Percentiles rank a stretch among this genome's conserved stretches.
Evolutionary conservation across 352 stramenopile genomes (phyloP).

Genomic region (Globisporangium parvum): DNA sequence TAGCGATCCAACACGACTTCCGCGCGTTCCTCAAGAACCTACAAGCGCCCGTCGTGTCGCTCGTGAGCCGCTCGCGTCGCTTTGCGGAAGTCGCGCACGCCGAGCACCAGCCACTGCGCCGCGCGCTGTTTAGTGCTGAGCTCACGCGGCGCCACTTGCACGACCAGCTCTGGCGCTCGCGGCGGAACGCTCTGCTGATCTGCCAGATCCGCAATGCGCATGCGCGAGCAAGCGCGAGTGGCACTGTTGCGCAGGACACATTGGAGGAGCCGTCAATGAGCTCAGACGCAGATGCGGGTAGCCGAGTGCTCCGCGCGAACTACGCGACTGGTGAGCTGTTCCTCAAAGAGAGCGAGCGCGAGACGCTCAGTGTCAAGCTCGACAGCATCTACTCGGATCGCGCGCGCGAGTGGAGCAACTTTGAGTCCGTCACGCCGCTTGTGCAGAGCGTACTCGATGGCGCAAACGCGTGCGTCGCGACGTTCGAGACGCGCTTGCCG

Average conservation of each 20-base stretch:
- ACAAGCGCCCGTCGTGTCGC: conserved; percentile 39
- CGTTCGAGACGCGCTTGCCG: conserved; percentile 35
- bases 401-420: conserved; percentile 45
- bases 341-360: conserved; percentile 23
- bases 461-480: conserved; percentile 59
- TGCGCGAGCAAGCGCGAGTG: no score
- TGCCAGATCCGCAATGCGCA: conserved; percentile 54
- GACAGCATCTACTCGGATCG: conserved; percentile 64
- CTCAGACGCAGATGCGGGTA: not conserved
- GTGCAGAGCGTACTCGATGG: conserved; percentile 65
- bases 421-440: conserved; percentile 53
- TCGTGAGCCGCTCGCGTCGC: conserved; percentile 36
- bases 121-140: conserved; percentile 33
- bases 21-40: conserved; percentile 40
- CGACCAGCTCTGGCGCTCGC: conserved; percentile 59
- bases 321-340: conserved; percentile 54
- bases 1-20: conserved; percentile 51
- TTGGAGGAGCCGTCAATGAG: not conserved
- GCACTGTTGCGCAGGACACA: not conserved
- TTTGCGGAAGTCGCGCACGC: conserved; percentile 43
- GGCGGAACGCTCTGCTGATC: conserved; percentile 49
- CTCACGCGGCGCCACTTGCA: conserved; percentile 54
- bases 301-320: conserved; percentile 34
- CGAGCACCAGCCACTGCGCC: conserved; percentile 47
- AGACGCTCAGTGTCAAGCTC: conserved; percentile 39